A percentile compares a stretch with the other conserved stretches of the same genome.
Evolutionary conservation across 2,329 filamentous ascomycete species (phyloP).

Genomic region (Cryphonectria parasitica): DNA sequence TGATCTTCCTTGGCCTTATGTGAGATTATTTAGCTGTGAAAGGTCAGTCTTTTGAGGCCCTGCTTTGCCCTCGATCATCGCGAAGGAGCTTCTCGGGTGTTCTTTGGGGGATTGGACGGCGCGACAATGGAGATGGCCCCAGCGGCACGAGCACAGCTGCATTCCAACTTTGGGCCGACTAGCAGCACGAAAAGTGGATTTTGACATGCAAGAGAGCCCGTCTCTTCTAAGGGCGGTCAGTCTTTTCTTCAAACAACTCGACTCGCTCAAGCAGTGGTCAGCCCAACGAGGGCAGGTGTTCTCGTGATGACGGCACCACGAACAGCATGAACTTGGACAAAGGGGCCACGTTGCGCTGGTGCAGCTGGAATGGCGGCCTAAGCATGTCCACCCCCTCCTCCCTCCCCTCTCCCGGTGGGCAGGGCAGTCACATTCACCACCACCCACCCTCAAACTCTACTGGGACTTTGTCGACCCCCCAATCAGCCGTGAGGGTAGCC

Average conservation of each 20-base stretch:
- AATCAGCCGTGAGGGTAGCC: conserved; percentile 12
- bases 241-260: neutral
- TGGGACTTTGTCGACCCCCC: conserved; percentile 13
- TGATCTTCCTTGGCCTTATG: neutral
- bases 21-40: neutral
- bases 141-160: conserved; percentile 2
- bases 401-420: neutral
- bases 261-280: neutral
- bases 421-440: conserved; percentile 9
- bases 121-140: neutral
- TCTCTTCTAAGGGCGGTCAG: conserved; percentile 20
- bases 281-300: conserved; percentile 6
- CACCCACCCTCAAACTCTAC: neutral
- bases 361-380: conserved; percentile 12
- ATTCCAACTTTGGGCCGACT: conserved; percentile 9
- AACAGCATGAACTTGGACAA: conserved; percentile 13
- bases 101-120: neutral
- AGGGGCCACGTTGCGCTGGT: conserved; percentile 28
- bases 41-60: neutral
- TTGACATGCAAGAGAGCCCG: conserved; percentile 11
- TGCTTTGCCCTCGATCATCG: neutral
- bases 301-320: conserved; percentile 15
- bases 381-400: neutral
- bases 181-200: conserved; percentile 21
- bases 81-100: neutral